These are phyloP conservation scores for Podospora pseudoanserina DNA, from an alignment of 495 filamentous ascomycete species.

Conservation along the genomic window DNA sequence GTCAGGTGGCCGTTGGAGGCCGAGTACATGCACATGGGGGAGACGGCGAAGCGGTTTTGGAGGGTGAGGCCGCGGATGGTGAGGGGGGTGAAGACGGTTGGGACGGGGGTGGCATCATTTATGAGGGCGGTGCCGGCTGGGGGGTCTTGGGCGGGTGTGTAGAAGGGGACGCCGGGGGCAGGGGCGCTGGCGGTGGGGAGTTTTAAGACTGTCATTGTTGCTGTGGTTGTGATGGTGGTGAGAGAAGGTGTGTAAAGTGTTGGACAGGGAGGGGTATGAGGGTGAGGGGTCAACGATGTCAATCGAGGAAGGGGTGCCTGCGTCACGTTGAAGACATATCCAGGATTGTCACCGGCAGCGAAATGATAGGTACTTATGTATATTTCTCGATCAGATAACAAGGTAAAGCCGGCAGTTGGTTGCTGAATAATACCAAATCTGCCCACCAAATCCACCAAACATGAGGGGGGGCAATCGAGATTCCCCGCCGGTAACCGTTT, in stretches of 20 bases:
- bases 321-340: not conserved
- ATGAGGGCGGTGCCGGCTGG: constrained; percentile 52
- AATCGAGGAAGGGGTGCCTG: not conserved
- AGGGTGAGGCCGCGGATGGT: constrained; percentile 63
- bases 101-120: constrained; percentile 38
- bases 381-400: not conserved
- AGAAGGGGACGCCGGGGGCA: constrained; percentile 46
- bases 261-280: not conserved
- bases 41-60: constrained; percentile 64
- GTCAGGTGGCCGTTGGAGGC: constrained; percentile 65
- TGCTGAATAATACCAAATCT: not conserved
- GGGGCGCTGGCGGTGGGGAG: constrained; percentile 17
- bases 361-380: constrained; percentile 2
- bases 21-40: constrained; percentile 69
- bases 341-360: not conserved
- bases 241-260: not conserved
- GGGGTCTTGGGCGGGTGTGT: constrained; percentile 55
- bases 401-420: not conserved
- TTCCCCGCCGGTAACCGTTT: not conserved
- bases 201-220: constrained; percentile 15
- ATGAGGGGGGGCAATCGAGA: not conserved
- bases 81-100: constrained; percentile 63
- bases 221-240: not conserved
- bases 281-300: not conserved
- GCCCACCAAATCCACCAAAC: not conserved